These are phyloP conservation scores for Tillandsia leiboldiana DNA, from an alignment of 176 grass and related monocot species.

Conservation along the genomic window DNA sequence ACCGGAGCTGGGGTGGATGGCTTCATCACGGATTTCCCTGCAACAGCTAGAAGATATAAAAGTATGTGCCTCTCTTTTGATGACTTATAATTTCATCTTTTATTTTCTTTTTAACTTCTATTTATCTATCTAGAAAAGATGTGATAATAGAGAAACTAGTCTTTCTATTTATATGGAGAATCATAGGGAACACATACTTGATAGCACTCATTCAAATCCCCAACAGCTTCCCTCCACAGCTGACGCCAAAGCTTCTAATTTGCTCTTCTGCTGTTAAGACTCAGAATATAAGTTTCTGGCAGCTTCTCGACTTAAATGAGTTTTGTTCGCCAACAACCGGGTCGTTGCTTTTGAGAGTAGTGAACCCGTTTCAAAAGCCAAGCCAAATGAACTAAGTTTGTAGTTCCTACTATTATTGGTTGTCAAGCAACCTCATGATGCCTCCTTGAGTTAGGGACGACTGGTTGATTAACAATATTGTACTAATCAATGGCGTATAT, in stretches of 20 bases:
- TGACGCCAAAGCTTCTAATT: no score
- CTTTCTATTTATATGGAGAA: background rate
- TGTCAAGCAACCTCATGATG: background rate
- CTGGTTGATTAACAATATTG: background rate
- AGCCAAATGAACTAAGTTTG: no score
- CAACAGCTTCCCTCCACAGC: no score
- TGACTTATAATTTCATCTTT: background rate
- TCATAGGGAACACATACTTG: background rate
- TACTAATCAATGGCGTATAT: background rate
- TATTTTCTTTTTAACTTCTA: background rate
- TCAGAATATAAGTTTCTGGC: no score
- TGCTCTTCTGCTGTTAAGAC: no score
- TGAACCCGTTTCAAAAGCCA: no score
- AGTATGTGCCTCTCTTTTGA: constrained; percentile 31
- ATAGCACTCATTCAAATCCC: background rate
- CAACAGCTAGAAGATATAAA: constrained; percentile 64
- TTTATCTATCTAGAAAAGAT: background rate
- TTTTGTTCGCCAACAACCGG: no score
- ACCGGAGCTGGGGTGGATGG: constrained; percentile 33
- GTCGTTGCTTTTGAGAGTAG: no score
- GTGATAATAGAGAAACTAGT: background rate
- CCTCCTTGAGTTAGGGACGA: background rate
- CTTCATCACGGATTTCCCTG: constrained; percentile 72
- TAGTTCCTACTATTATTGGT: no score
- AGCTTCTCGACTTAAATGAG: no score